These are phyloP conservation scores for Colletotrichum lindemuthianum DNA, from an alignment of 2,329 filamentous ascomycete species.

Conservation along the genomic window DNA sequence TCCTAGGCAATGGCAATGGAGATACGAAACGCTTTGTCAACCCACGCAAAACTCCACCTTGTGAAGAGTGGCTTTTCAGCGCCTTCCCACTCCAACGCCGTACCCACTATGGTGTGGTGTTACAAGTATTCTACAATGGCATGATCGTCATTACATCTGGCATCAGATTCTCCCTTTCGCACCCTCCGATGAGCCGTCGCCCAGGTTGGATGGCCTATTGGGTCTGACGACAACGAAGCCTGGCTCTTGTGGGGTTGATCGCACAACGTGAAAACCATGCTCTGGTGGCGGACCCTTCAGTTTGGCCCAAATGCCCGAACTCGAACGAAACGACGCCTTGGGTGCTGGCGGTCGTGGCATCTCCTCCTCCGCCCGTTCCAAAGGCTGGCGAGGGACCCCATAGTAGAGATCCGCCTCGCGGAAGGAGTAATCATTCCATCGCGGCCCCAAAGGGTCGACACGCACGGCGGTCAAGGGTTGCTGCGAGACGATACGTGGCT, in stretches of 20 bases:
- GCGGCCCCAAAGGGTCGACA: conserved; percentile 37
- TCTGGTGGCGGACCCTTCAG: conserved; percentile 16
- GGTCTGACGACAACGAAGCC: conserved; percentile 26
- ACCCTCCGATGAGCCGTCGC: background rate
- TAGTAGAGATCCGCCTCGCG: conserved; percentile 50
- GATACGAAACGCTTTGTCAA: too few species aligned
- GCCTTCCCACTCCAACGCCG: too few species aligned
- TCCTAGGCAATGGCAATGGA: too few species aligned
- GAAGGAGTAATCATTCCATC: conserved; percentile 48
- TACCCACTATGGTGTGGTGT: too few species aligned
- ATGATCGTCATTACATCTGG: background rate
- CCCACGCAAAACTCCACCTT: too few species aligned
- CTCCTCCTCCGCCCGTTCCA: conserved; percentile 16
- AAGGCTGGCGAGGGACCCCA: conserved; percentile 4
- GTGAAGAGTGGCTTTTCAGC: too few species aligned
- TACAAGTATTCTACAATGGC: background rate
- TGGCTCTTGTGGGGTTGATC: conserved; percentile 4
- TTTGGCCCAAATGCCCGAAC: conserved; percentile 23
- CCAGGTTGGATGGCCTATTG: conserved; percentile 7
- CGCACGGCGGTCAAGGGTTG: conserved; percentile 10
- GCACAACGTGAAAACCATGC: conserved; percentile 18
- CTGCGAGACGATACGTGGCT: background rate
- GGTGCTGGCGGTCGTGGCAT: conserved; percentile 2
- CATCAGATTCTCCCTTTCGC: background rate
- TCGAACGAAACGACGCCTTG: conserved; percentile 16